Evolutionary conservation across 2,329 filamentous ascomycete species (phyloP).

Genomic region (Colletotrichum simmondsii): DNA sequence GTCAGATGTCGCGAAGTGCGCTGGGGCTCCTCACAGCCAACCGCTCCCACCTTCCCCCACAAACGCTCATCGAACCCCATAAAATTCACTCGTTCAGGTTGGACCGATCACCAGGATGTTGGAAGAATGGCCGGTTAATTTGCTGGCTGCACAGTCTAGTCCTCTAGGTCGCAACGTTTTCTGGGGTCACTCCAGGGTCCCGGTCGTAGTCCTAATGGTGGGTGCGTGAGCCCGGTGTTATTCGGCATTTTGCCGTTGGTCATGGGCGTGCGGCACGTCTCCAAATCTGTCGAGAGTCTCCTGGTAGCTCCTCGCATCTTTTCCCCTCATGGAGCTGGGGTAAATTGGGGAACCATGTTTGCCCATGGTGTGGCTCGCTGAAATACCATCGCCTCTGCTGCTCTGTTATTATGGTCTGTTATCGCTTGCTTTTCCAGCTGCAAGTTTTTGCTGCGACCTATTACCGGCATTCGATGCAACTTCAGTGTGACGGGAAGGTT

Average conservation of each 20-base stretch:
- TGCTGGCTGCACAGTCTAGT: background rate
- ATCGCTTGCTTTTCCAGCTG: background rate
- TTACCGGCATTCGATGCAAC: background rate
- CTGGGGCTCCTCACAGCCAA: conserved; percentile 3
- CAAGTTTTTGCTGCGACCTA: background rate
- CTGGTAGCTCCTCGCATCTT: background rate
- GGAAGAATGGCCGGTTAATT: conserved; percentile 33
- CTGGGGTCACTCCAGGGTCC: conserved; percentile 21
- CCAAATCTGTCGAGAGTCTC: conserved; percentile 16
- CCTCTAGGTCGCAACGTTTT: background rate
- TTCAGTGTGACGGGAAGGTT: background rate
- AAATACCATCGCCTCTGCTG: conserved; percentile 17
- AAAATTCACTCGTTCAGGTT: background rate
- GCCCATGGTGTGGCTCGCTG: background rate
- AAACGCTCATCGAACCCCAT: conserved; percentile 6
- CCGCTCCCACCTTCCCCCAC: conserved; percentile 22
- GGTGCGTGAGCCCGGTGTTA: conserved; percentile 2
- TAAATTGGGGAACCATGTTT: conserved; percentile 25
- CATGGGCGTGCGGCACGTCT: conserved; percentile 6
- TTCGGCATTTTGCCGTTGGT: conserved; percentile 7
- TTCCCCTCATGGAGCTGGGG: conserved; percentile 30
- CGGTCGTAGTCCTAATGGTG: conserved; percentile 5
- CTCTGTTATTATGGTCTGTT: background rate
- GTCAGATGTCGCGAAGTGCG: conserved; percentile 16
- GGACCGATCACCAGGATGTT: conserved; percentile 1